Percentiles rank a stretch among this genome's conserved stretches.
These are phyloP conservation scores for Suillus decipiens DNA, from an alignment of 768 basidiomycete genomes.

Conservation along the genomic window DNA sequence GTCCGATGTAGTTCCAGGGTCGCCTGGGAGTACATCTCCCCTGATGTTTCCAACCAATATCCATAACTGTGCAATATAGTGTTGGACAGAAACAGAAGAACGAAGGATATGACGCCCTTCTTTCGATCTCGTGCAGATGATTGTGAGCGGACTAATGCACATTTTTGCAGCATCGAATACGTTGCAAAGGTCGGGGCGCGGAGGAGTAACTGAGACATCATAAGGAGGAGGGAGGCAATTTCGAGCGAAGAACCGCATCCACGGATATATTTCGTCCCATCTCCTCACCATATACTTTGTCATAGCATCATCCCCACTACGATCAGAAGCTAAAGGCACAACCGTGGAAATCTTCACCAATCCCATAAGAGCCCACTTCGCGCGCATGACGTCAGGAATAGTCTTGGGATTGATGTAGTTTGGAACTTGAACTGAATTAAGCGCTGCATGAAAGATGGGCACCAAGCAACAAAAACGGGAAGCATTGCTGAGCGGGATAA, in stretches of 20 bases:
- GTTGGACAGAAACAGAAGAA: background rate
- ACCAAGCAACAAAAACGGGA: background rate
- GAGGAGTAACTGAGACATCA: background rate
- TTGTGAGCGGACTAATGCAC: background rate
- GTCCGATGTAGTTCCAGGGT: background rate
- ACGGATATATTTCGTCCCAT: background rate
- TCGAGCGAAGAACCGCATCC: background rate
- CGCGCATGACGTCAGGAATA: background rate
- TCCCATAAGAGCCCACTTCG: background rate
- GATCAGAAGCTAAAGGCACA: too few species aligned
- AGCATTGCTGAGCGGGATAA: background rate
- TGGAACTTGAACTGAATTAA: background rate
- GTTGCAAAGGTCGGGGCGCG: background rate
- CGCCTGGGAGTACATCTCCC: background rate
- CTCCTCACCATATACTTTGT: background rate
- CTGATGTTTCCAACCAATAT: background rate
- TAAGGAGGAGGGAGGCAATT: constrained; percentile 5
- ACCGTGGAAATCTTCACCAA: background rate
- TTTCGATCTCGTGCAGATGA: background rate
- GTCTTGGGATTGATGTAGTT: background rate
- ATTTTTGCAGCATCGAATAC: background rate
- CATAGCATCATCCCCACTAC: background rate
- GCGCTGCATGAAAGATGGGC: background rate
- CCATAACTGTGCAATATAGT: constrained; percentile 1
- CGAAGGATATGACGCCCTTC: background rate